Evolutionary conservation across 805 yeast genomes (phyloP), one percentile per base, ranked within the genome.

Genomic region (Hanseniaspora jakobsenii): DNA sequence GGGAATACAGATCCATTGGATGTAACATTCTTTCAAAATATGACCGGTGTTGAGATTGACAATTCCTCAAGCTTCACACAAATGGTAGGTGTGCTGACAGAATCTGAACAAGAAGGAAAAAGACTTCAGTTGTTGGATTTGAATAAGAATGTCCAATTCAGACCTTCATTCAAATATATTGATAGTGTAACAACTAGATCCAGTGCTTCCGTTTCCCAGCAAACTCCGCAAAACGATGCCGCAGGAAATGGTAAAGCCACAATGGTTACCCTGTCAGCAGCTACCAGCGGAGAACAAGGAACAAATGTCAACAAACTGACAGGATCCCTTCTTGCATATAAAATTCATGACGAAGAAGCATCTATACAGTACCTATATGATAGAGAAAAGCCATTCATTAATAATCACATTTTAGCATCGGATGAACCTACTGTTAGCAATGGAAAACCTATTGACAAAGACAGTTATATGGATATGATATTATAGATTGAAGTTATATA

Each of bases 81-180:
- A 21, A 1, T 40, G 2, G 66, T 66, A 9, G 74, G 71, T 0
- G 60, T 63, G 36, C 27, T 40, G 13, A 26, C 29, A 10, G 47
- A 31, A 36, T 18, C 26, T 21, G 37, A 24, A 14, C 59, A 71
- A 31, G 53, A 58, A 30, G 63, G 71, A 24, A 72, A 70, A 14
- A 75, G 70, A 52, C 54, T 85, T 6, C 75, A 81, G 39, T 59
- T 89, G 49, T 61, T 73, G 1, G 82, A 89, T 1, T 66, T 87
- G 1, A 71, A 74, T 28, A 69, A 75, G 17, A 73, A 81, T 0
- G 73, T 80, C 0, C 96, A 89, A 59, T 59, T 91, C 49, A 71
- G 95, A 52, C 91, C 96, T 2, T 72, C 73, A 53, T 84, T 91
- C 63, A 72, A 71, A 51, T 83, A 87, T 56, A 75, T 86, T 34